Conservation (phyloP, 164 flowering plant species). For the Berberis vulgaris region DNA sequence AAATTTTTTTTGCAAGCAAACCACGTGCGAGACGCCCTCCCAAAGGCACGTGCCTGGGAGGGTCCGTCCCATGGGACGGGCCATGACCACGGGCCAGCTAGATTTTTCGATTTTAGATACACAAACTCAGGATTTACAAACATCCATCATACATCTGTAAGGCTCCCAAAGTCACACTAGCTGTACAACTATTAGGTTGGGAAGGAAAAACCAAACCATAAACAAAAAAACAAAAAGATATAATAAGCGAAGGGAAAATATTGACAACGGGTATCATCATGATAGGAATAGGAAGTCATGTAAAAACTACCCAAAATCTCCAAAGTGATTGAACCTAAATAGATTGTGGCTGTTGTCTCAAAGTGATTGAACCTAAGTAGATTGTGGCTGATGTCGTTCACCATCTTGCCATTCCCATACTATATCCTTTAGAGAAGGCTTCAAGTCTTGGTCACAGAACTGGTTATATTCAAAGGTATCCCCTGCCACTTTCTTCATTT, state of each 20-base stretch:
- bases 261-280: conserved; percentile 1
- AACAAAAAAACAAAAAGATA: neutral
- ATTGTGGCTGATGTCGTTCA: conserved; percentile 5
- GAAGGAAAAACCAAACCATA: neutral
- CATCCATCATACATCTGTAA: no score
- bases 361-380: neutral
- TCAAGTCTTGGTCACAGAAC: conserved; percentile 33
- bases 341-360: conserved; percentile 4
- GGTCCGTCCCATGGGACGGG: no score
- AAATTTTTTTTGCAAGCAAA: no score
- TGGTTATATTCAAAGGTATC: conserved; percentile 40
- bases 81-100: no score
- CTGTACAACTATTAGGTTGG: conserved; percentile 4
- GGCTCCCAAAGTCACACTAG: neutral
- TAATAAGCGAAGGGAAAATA: neutral
- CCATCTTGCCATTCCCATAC: conserved; percentile 35
- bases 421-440: conserved; percentile 40
- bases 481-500: conserved; percentile 35
- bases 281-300: neutral
- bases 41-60: no score
- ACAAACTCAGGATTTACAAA: no score
- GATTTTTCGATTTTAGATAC: no score
- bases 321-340: neutral
- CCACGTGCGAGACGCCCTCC: no score
- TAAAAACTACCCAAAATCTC: neutral